A percentile compares a stretch with the other conserved stretches of the same genome.
Evolutionary conservation across 1,139 yeast genomes (phyloP).

Genomic region (Hansenula anomala): DNA sequence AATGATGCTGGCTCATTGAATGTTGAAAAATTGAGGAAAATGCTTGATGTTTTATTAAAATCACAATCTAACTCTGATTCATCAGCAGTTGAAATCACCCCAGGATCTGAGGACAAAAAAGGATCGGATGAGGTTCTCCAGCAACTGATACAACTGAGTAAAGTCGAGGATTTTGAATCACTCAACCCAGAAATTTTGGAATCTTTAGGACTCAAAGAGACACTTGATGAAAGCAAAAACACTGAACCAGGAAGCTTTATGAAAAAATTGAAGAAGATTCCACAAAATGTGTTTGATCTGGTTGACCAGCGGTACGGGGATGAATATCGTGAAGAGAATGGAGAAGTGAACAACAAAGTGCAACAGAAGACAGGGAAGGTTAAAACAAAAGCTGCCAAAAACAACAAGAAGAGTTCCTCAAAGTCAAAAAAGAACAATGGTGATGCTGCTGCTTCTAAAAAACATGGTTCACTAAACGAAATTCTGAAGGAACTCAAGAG

Average conservation of each 20-base stretch:
- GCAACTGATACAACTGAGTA: too few relatives aligned
- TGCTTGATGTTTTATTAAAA: neutral
- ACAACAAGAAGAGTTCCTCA: too few relatives aligned
- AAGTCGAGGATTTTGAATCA: neutral
- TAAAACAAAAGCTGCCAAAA: neutral
- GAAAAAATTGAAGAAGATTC: neutral
- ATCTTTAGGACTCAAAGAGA: neutral
- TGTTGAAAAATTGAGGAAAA: neutral
- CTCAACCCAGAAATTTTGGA: neutral
- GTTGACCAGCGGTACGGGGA: neutral
- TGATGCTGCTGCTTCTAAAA: neutral
- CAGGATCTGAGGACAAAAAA: too few relatives aligned
- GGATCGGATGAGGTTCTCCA: too few relatives aligned
- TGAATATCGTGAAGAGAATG: neutral
- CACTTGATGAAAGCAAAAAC: neutral
- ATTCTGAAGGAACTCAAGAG: neutral
- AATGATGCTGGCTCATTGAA: neutral
- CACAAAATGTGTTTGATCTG: neutral
- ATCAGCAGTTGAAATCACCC: too few relatives aligned
- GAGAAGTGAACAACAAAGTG: neutral
- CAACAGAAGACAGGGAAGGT: neutral
- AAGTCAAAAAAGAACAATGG: too few relatives aligned
- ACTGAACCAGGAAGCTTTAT: neutral
- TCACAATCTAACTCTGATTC: too few relatives aligned
- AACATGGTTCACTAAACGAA: neutral